Conservation (phyloP, 192 early-diverging fungal species). For the Entomortierella parvispora region DNA sequence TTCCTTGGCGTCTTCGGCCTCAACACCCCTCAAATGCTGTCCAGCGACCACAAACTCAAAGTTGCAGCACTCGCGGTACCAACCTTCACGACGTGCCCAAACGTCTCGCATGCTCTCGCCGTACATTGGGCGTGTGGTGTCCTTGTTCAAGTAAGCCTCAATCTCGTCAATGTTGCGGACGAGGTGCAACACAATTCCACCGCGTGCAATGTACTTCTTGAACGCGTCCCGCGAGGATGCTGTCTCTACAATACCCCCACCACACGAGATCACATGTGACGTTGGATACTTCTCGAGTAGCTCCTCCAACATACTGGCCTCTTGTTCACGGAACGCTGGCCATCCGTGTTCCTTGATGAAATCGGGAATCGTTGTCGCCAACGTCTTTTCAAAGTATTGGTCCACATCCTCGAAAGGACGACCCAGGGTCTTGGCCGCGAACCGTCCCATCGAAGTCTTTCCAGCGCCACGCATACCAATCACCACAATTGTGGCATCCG, state of each 20-base stretch:
- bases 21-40: slow-evolving; percentile 53
- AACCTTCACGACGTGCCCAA: slow-evolving; percentile 79
- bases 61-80: slow-evolving; percentile 83
- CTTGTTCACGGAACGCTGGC: slow-evolving; percentile 87
- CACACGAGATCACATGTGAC: slow-evolving; percentile 86
- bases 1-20: slow-evolving; percentile 58
- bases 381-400: slow-evolving; percentile 75
- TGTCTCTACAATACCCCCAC: slow-evolving; percentile 95
- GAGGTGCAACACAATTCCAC: slow-evolving; percentile 82
- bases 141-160: slow-evolving; percentile 79
- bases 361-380: slow-evolving; percentile 81
- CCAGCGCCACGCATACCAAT: slow-evolving; percentile 99
- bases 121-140: slow-evolving; percentile 86
- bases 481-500: slow-evolving; percentile 79
- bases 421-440: slow-evolving; percentile 72
- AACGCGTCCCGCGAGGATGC: slow-evolving; percentile 73
- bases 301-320: slow-evolving; percentile 72
- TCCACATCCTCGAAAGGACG: slow-evolving; percentile 93
- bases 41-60: slow-evolving; percentile 83
- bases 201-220: slow-evolving; percentile 63
- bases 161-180: slow-evolving; percentile 84
- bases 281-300: slow-evolving; percentile 66
- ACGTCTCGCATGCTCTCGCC: slow-evolving; percentile 83
- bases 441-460: slow-evolving; percentile 88
- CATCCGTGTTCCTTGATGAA: slow-evolving; percentile 84